A percentile compares a stretch with the other conserved stretches of the same genome.
Evolutionary conservation across 176 grass and related monocot species (phyloP).

Genomic region (Eremochloa ophiuroides): DNA sequence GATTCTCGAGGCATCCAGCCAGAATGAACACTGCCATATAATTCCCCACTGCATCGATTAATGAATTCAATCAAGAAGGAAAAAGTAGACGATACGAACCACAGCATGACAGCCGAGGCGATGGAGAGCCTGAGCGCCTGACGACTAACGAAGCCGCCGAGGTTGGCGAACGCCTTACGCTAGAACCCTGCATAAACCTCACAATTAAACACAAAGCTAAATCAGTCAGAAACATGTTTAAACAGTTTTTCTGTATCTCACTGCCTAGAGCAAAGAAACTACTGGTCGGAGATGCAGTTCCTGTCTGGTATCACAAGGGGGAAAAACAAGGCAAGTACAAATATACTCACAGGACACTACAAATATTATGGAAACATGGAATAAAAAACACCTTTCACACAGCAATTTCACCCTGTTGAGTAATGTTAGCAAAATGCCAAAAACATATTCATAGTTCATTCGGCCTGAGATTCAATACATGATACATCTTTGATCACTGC

Average conservation of each 20-base stretch:
- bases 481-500: neutral
- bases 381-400: neutral
- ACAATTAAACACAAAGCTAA: neutral
- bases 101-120: conserved; percentile 75
- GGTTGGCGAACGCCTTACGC: conserved; percentile 38
- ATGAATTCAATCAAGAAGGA: too few species aligned
- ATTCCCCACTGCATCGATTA: neutral
- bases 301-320: neutral
- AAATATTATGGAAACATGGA: neutral
- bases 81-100: too few species aligned
- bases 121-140: conserved; percentile 70
- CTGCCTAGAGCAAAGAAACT: neutral
- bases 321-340: neutral
- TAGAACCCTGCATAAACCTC: conserved; percentile 37
- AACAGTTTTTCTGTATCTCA: neutral
- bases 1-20: too few species aligned
- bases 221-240: neutral
- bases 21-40: conserved; percentile 67
- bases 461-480: neutral
- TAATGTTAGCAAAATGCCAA: neutral
- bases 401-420: neutral
- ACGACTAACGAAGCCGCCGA: conserved; percentile 47
- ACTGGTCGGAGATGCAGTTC: neutral
- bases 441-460: neutral
- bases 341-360: neutral